phyloP scores from a whole-genome alignment of 768 basidiomycete species.

The Kondoa subrosea region DNA sequence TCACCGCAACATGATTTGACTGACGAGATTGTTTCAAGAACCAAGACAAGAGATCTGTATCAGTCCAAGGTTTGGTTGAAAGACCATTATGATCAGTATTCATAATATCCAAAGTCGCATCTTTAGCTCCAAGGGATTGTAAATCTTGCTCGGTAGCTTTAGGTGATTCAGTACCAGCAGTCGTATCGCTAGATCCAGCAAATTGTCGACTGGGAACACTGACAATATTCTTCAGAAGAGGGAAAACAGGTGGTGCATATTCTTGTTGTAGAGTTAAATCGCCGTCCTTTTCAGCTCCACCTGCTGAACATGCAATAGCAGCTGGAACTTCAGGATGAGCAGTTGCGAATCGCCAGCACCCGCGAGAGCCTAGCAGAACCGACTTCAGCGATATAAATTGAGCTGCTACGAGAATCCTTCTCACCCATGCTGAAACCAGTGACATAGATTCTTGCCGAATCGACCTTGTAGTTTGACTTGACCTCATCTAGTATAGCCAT shows the following conservation, averaged over 20 bases:
- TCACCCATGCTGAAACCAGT: conserved; percentile 17
- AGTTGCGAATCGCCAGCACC: conserved; percentile 14
- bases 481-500: conserved; percentile 9
- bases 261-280: conserved; percentile 17
- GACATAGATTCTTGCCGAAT: conserved; percentile 8
- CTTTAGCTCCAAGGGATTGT: conserved; percentile 4
- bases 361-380: background rate
- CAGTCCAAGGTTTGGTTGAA: conserved; percentile 6
- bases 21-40: conserved; percentile 8
- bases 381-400: too few species aligned
- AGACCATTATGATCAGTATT: background rate
- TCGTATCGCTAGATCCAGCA: conserved; percentile 11
- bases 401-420: background rate
- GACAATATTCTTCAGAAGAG: conserved; percentile 8
- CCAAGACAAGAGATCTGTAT: conserved; percentile 7
- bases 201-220: conserved; percentile 15
- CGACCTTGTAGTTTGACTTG: conserved; percentile 16
- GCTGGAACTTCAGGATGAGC: conserved; percentile 13
- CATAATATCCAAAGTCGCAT: background rate
- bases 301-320: conserved; percentile 11
- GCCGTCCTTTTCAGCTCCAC: conserved; percentile 15
- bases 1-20: too few species aligned
- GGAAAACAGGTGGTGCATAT: conserved; percentile 6
- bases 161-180: conserved; percentile 13
- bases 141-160: conserved; percentile 10